Evolutionary conservation across 805 yeast genomes (phyloP).

Genomic region (Geotrichum ghanense): DNA sequence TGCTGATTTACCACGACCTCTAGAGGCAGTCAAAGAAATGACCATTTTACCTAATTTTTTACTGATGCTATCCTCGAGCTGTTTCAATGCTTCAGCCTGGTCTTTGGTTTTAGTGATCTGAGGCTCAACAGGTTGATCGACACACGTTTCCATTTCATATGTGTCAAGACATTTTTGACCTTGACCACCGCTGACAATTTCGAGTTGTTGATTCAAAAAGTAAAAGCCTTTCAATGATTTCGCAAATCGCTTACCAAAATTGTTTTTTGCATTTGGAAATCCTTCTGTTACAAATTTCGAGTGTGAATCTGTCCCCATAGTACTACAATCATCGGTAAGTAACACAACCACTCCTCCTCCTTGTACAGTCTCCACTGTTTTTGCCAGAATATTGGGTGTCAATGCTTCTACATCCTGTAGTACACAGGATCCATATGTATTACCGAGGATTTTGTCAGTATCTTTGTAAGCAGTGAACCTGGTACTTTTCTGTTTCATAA

Average conservation of each 20-base stretch:
- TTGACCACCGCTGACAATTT: constrained; percentile 90
- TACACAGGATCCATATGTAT: constrained; percentile 96
- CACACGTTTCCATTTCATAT: constrained; percentile 66
- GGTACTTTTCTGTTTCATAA: constrained; percentile 86
- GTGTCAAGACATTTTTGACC: constrained; percentile 76
- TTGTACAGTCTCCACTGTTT: constrained; percentile 96
- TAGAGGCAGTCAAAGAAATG: constrained; percentile 91
- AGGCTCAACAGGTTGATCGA: constrained; percentile 28
- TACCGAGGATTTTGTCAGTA: constrained; percentile 92
- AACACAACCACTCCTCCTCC: constrained; percentile 95
- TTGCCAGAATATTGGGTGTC: constrained; percentile 89
- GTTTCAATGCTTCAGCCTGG: constrained; percentile 91
- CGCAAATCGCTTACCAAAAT: constrained; percentile 92
- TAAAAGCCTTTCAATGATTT: constrained; percentile 77
- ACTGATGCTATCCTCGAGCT: constrained; percentile 87
- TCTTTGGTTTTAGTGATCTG: constrained; percentile 60
- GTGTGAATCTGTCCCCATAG: constrained; percentile 97
- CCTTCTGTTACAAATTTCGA: constrained; percentile 97
- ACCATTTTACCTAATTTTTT: constrained; percentile 82
- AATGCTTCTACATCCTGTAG: constrained; percentile 94
- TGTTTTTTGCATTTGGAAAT: constrained; percentile 89
- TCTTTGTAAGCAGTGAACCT: constrained; percentile 95
- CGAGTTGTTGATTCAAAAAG: constrained; percentile 92
- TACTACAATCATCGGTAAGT: constrained; percentile 82
- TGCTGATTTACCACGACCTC: constrained; percentile 99